A percentile compares a stretch with the other conserved stretches of the same genome.
Conservation (phyloP, 208 protist species). For the Sergeia podlipaevii region DNA sequence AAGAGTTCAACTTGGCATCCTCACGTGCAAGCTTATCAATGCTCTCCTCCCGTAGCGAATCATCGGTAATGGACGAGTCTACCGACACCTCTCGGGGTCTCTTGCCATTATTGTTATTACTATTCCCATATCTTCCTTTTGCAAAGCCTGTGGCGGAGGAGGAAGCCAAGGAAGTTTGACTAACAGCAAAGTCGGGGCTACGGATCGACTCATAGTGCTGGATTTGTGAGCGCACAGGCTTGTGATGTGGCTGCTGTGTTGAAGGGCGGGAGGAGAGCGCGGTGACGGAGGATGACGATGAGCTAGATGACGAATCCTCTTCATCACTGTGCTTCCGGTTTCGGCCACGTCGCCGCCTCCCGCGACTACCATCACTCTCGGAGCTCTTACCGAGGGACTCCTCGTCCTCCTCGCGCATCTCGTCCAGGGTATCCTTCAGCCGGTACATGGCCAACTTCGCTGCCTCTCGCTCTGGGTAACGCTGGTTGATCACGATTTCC, state of each 20-base stretch:
- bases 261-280: no score
- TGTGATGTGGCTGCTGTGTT: no score
- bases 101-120: slow-evolving; percentile 13
- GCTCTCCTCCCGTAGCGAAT: slow-evolving; percentile 57
- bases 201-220: no score
- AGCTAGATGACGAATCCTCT: slow-evolving; percentile 7
- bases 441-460: slow-evolving; percentile 52
- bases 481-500: slow-evolving; percentile 32
- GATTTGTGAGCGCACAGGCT: no score
- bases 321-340: neutral
- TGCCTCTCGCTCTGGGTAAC: slow-evolving; percentile 60
- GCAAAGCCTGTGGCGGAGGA: neutral
- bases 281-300: no score
- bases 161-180: no score
- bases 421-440: slow-evolving; percentile 35
- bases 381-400: no score
- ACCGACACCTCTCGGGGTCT: slow-evolving; percentile 18
- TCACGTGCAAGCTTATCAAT: slow-evolving; percentile 20
- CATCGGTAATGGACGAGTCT: slow-evolving; percentile 60
- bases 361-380: no score
- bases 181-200: no score
- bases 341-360: no score
- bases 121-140: neutral
- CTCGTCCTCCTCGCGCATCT: slow-evolving; percentile 8
- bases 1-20: slow-evolving; percentile 17